Percentiles rank a stretch among this genome's conserved stretches.
Evolutionary conservation across 2,329 filamentous ascomycete species (phyloP).

Genomic region (Teratosphaeria viscida): DNA sequence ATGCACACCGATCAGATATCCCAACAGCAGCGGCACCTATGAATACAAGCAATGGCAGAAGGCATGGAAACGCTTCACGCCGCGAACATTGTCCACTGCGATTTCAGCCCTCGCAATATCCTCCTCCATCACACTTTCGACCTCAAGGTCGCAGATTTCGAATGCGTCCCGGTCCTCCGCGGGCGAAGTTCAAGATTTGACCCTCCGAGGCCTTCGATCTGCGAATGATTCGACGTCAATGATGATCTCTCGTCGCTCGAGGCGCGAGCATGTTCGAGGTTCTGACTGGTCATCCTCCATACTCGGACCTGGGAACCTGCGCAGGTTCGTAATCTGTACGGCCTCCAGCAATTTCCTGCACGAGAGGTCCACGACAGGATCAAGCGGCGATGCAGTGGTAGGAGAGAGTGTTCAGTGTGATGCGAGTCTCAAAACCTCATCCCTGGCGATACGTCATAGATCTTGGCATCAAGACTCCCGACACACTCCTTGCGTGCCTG

Average conservation of each 20-base stretch:
- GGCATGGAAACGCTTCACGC: background rate
- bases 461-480: too few species aligned
- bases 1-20: background rate
- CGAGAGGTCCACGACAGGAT: background rate
- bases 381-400: background rate
- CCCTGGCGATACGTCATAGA: too few species aligned
- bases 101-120: background rate
- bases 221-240: background rate
- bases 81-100: background rate
- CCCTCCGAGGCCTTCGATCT: background rate
- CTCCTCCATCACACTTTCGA: background rate
- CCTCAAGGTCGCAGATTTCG: background rate
- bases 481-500: background rate
- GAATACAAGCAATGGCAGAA: background rate
- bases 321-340: background rate
- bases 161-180: background rate
- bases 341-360: background rate
- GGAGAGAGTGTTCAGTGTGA: background rate
- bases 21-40: background rate
- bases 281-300: background rate
- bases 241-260: background rate
- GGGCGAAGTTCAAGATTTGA: background rate
- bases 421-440: too few species aligned
- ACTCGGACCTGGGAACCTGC: background rate
- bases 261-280: background rate